Evolutionary conservation across 306 rosid species (phyloP), one percentile per base, ranked within the genome.

Genomic region (Styphnolobium japonicum): DNA sequence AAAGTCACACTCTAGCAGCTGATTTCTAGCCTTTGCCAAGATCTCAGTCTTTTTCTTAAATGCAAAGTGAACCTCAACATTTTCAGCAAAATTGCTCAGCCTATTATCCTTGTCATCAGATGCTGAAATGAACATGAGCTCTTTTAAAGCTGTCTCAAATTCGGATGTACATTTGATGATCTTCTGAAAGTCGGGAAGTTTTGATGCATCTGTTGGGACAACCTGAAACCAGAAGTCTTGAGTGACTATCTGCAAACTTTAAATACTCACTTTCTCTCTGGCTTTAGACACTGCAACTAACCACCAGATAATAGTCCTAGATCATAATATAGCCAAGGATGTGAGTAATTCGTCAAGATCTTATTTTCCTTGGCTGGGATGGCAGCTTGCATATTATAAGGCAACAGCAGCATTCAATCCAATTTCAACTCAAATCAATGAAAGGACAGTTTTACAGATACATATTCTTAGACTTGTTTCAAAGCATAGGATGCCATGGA

Each of bases 1-100:
- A 84, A 95, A 95, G 86, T 92, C 92, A 86, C 98, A 90, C 71
- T 85, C 87, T 46, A 90, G 90, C 62, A 95, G 97, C 56, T 90
- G 56, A 81, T 88, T 91, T 80, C 98, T 88, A 84, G 98, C 92
- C 82, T 89, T 91, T 25, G 90, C 92, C 86, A 95, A 85, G 61
- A 92, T 95, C 79, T 95, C 98, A 19, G 83, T 85, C 85, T 90
- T 95, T 86, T 91, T 95, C 87, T 88, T 89, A 75, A 86, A 85
- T 61, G 98, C 98, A 80, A 95, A 95, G 86, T 95, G 98, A 92
- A 95, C 98, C 90, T 95, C 98, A 5, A 95, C 98, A 71, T 95
- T 92, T 79, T 91, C 97, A 79, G 97, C 89, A 56, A 82, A 95
- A 73, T 79, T 88, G 74, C 94, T 91, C 84, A 95, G 80, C 80